Conservation (phyloP, 768 basidiomycete genomes). For the Neoboletus magnificus region DNA sequence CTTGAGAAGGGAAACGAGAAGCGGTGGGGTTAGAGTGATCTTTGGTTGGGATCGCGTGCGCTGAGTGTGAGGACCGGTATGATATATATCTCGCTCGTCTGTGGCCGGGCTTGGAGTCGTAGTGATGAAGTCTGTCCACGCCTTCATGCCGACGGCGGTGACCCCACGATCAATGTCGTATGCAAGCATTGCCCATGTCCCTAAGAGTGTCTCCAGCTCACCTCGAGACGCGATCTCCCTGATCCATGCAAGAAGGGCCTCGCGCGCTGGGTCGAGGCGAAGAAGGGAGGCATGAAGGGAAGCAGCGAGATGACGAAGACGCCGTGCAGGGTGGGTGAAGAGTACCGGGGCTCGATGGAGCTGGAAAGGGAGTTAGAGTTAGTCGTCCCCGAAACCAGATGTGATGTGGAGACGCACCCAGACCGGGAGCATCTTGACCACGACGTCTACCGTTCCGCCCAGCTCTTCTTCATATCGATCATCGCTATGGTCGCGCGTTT, state of each 20-base stretch:
- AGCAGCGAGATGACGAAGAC: constrained; percentile 61
- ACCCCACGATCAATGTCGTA: constrained; percentile 72
- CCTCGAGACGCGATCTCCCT: constrained; percentile 45
- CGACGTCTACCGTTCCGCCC: constrained; percentile 22
- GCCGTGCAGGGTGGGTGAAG: constrained; percentile 75
- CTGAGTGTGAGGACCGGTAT: background rate
- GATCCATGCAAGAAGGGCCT: constrained; percentile 50
- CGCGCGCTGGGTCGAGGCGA: constrained; percentile 45
- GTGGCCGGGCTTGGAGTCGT: constrained; percentile 2
- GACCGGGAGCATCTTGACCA: constrained; percentile 73
- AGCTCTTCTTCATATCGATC: constrained; percentile 3
- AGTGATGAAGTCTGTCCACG: constrained; percentile 47
- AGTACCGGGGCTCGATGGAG: constrained; percentile 83
- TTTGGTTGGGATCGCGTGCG: background rate
- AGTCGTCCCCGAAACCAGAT: constrained; percentile 1
- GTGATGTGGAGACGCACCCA: constrained; percentile 61
- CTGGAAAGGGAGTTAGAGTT: constrained; percentile 38
- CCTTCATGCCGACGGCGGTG: constrained; percentile 43
- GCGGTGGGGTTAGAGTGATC: constrained; percentile 32
- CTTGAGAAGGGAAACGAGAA: constrained; percentile 38
- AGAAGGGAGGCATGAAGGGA: constrained; percentile 65
- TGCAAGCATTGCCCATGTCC: constrained; percentile 69
- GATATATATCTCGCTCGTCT: constrained; percentile 2
- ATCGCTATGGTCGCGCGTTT: constrained; percentile 32
- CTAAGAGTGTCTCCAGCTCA: constrained; percentile 57